A percentile compares a stretch with the other conserved stretches of the same genome.
Conservation (phyloP, 257 asterid genomes). For the Lithospermum erythrorhizon region DNA sequence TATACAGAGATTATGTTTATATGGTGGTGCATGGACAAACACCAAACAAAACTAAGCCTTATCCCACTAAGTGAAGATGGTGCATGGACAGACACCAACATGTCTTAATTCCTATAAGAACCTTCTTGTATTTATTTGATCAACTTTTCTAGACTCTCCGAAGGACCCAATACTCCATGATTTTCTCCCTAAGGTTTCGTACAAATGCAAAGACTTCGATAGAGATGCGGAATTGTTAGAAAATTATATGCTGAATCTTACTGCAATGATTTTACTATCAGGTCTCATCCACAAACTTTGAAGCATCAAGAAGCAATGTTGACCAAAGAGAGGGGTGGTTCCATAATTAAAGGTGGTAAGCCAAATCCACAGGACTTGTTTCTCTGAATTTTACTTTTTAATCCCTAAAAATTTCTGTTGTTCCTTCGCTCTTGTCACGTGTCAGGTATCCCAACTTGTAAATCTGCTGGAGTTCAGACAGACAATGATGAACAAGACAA, state of each 20-base stretch:
- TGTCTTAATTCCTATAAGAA: too few species aligned
- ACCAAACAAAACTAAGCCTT: too few species aligned
- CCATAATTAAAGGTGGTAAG: slow-evolving; percentile 52
- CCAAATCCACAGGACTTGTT: neutral
- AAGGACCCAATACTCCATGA: too few species aligned
- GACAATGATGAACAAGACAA: slow-evolving; percentile 31
- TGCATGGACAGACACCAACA: too few species aligned
- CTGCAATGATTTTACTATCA: slow-evolving; percentile 18
- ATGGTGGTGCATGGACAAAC: too few species aligned
- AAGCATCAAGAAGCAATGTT: slow-evolving; percentile 21
- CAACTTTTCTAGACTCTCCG: too few species aligned
- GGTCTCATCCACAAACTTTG: slow-evolving; percentile 29
- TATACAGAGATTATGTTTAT: too few species aligned
- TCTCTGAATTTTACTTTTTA: neutral
- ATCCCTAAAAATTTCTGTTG: slow-evolving; percentile 1
- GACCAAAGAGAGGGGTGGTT: slow-evolving; percentile 17
- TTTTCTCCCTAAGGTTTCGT: neutral
- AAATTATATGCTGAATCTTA: slow-evolving; percentile 6
- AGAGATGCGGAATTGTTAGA: neutral
- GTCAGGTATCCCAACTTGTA: slow-evolving; percentile 34
- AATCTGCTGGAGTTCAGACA: slow-evolving; percentile 46
- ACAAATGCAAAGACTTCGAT: neutral
- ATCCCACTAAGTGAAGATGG: too few species aligned
- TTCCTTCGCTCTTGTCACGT: slow-evolving; percentile 13
- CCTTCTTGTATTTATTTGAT: too few species aligned